phyloP scores from a whole-genome alignment of 2,329 filamentous ascomycete species.

The Didymella arachidicola region DNA sequence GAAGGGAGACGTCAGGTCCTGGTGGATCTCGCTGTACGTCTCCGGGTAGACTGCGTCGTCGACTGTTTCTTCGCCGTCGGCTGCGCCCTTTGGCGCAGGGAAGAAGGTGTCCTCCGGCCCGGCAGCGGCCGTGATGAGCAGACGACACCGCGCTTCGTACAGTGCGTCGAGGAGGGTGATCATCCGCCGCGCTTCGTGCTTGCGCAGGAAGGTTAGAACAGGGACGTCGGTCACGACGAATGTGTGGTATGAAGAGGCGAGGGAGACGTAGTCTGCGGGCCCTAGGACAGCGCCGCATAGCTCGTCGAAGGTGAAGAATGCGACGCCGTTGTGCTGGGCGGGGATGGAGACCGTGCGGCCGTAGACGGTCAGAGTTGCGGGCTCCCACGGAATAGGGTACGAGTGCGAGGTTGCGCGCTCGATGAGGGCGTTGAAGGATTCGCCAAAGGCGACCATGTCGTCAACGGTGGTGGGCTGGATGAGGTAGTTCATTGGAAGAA shows the following conservation, averaged over 20 bases:
- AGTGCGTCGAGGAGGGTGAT: constrained; percentile 79
- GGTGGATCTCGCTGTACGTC: constrained; percentile 76
- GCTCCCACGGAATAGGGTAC: constrained; percentile 56
- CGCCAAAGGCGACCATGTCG: constrained; percentile 30
- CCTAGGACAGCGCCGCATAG: constrained; percentile 72
- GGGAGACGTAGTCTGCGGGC: constrained; percentile 82
- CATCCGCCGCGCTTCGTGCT: constrained; percentile 81
- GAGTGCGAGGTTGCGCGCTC: constrained; percentile 28
- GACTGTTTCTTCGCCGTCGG: constrained; percentile 12
- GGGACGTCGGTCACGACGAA: constrained; percentile 77
- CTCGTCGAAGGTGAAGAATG: constrained; percentile 72
- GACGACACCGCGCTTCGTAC: constrained; percentile 82
- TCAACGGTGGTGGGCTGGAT: constrained; percentile 38
- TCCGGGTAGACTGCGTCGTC: constrained; percentile 69
- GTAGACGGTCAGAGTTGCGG: constrained; percentile 63
- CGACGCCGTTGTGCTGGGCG: constrained; percentile 63
- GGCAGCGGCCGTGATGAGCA: constrained; percentile 71
- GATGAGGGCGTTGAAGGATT: constrained; percentile 34
- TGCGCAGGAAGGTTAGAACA: constrained; percentile 70
- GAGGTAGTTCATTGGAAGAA: constrained; percentile 47
- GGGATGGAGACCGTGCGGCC: constrained; percentile 69
- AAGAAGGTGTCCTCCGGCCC: constrained; percentile 81
- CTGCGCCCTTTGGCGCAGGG: constrained; percentile 52
- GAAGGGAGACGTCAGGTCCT: constrained; percentile 79
- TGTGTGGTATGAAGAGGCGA: constrained; percentile 81